A percentile compares a stretch with the other conserved stretches of the same genome.
Conservation (phyloP, 2,329 filamentous ascomycete genomes). For the Hansfordia pulvinata region DNA sequence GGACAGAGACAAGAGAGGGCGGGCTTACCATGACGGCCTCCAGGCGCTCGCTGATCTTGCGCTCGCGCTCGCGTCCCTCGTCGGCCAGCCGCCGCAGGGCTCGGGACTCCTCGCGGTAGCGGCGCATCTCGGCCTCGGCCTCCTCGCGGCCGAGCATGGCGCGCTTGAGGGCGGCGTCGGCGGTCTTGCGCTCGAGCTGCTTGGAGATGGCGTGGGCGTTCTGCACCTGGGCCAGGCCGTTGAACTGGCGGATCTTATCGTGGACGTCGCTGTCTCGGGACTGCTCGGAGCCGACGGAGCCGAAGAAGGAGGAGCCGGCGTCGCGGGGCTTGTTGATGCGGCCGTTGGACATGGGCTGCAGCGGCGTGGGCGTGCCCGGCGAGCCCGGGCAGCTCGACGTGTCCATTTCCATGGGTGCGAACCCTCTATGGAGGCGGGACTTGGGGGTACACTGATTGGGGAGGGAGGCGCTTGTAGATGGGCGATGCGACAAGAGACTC, state of each 20-base stretch:
- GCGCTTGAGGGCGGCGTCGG: slow-evolving; percentile 51
- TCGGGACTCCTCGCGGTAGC: slow-evolving; percentile 46
- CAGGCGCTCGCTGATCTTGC: slow-evolving; percentile 50
- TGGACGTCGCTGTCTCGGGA: slow-evolving; percentile 18
- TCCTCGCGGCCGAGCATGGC: slow-evolving; percentile 58
- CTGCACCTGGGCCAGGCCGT: slow-evolving; percentile 11
- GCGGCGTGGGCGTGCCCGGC: slow-evolving; percentile 10
- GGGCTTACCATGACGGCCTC: slow-evolving; percentile 54
- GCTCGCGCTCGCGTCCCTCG: slow-evolving; percentile 52
- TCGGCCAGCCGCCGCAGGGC: slow-evolving; percentile 43
- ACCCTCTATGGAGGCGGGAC: no score
- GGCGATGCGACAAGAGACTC: no score
- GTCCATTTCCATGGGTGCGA: no score
- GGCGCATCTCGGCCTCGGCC: slow-evolving; percentile 54
- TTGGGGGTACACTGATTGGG: no score
- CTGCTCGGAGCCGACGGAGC: slow-evolving; percentile 7
- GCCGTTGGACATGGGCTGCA: slow-evolving; percentile 15
- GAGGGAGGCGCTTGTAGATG: no score
- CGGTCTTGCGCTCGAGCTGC: slow-evolving; percentile 48
- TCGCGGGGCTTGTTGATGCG: slow-evolving; percentile 10
- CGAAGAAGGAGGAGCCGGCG: slow-evolving; percentile 5
- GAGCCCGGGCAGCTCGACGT: slow-evolving; percentile 9
- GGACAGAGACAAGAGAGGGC: background rate
- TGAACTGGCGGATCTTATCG: slow-evolving; percentile 20
- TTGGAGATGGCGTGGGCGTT: slow-evolving; percentile 26